Evolutionary conservation across 208 protist species (phyloP).

Genomic region (Leishmania guyanensis): DNA sequence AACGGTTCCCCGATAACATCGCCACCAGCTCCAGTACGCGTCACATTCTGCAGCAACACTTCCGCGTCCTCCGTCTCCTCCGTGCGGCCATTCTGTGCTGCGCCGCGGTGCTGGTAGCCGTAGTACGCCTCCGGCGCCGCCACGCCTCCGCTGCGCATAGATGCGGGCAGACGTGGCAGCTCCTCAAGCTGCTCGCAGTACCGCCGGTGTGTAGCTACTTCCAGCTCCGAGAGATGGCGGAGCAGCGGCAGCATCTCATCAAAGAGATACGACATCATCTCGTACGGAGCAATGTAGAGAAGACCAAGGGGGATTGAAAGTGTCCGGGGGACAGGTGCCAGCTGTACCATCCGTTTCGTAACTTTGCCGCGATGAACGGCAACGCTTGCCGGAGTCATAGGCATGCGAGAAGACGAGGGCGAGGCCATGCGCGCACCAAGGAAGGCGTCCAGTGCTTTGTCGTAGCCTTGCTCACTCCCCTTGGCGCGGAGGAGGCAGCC

Average conservation of each 20-base stretch:
- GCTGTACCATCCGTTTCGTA: conserved; percentile 78
- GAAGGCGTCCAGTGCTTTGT: conserved; percentile 79
- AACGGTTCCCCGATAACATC: conserved; percentile 45
- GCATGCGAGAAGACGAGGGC: background rate
- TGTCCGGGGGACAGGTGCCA: conserved; percentile 53
- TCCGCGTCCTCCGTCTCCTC: conserved; percentile 13
- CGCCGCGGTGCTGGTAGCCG: conserved; percentile 9
- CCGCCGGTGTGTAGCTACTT: conserved; percentile 59
- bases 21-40: conserved; percentile 16
- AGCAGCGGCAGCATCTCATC: conserved; percentile 83
- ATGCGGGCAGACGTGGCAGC: conserved; percentile 34
- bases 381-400: background rate
- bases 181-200: conserved; percentile 67
- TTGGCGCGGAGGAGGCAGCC: conserved; percentile 69
- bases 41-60: conserved; percentile 9
- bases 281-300: conserved; percentile 78
- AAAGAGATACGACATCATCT: conserved; percentile 82
- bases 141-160: background rate
- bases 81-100: background rate
- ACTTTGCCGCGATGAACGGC: conserved; percentile 62
- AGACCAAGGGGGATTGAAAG: conserved; percentile 59
- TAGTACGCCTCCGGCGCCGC: conserved; percentile 7
- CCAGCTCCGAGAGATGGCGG: conserved; percentile 69
- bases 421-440: conserved; percentile 47
- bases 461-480: conserved; percentile 65